A percentile compares a stretch with the other conserved stretches of the same genome.
phyloP scores from a whole-genome alignment of 805 yeast species.

The Kodamaea nitidulidarum region DNA sequence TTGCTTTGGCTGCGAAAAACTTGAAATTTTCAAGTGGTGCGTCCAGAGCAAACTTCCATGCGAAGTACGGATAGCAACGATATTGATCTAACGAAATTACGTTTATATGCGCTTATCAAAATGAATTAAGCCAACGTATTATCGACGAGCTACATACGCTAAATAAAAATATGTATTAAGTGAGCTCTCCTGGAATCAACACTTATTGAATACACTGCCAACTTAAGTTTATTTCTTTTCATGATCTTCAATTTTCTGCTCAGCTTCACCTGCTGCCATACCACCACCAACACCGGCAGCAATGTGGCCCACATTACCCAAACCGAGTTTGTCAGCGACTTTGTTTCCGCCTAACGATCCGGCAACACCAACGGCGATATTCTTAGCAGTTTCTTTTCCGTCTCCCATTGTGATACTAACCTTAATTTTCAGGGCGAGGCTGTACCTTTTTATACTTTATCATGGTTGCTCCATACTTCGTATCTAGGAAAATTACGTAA shows the following conservation, averaged over 20 bases:
- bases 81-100: no score
- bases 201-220: no score
- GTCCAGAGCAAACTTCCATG: no score
- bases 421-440: background rate
- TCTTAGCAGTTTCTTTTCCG: constrained; percentile 20
- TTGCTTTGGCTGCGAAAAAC: no score
- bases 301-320: constrained; percentile 33
- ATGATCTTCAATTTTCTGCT: constrained; percentile 27
- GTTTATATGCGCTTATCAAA: no score
- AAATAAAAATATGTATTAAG: background rate
- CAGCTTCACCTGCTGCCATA: constrained; percentile 30
- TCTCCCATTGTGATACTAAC: constrained; percentile 13
- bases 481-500: background rate
- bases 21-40: no score
- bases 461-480: background rate
- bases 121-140: no score
- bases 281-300: constrained; percentile 32
- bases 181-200: no score
- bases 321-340: constrained; percentile 29
- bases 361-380: constrained; percentile 33
- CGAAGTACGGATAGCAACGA: no score
- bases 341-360: constrained; percentile 40
- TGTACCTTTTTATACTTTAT: constrained; percentile 1
- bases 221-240: constrained; percentile 4
- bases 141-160: no score